Conservation (phyloP, 2,329 filamentous ascomycete genomes). For the Venturia effusa region DNA sequence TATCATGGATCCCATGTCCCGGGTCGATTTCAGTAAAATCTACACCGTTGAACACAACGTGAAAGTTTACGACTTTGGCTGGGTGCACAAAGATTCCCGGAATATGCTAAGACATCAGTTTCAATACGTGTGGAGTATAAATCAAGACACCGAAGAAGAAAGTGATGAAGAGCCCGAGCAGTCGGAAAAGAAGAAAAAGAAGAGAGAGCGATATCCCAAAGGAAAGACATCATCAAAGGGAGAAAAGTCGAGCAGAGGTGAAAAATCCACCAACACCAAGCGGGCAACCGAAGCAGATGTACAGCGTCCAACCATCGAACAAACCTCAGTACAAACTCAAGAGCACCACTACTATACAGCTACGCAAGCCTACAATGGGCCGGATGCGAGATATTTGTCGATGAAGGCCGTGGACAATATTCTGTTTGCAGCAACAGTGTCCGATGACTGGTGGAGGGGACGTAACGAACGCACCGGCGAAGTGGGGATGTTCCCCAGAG, state of each 20-base stretch:
- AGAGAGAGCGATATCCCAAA: neutral
- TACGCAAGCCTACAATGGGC: neutral
- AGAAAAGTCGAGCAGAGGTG: neutral
- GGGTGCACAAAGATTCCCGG: constrained; percentile 14
- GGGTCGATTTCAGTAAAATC: constrained; percentile 18
- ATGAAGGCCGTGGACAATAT: neutral
- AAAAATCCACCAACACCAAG: neutral
- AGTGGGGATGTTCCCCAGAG: neutral
- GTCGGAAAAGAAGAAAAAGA: neutral
- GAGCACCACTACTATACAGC: neutral
- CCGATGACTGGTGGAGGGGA: neutral
- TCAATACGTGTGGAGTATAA: too few relatives aligned
- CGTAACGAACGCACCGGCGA: neutral
- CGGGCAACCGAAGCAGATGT: too few relatives aligned
- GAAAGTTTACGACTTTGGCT: constrained; percentile 20
- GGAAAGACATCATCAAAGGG: neutral
- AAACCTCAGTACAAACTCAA: neutral
- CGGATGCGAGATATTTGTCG: neutral
- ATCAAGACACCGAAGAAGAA: neutral
- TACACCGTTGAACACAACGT: constrained; percentile 23
- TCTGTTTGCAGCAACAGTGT: neutral
- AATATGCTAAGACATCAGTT: neutral
- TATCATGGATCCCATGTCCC: constrained; percentile 17
- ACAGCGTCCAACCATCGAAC: neutral
- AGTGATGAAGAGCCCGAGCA: neutral